These are phyloP conservation scores for Erythrobasidium hasegawianum DNA, from an alignment of 1,284 basidiomycete genomes.

Conservation along the genomic window DNA sequence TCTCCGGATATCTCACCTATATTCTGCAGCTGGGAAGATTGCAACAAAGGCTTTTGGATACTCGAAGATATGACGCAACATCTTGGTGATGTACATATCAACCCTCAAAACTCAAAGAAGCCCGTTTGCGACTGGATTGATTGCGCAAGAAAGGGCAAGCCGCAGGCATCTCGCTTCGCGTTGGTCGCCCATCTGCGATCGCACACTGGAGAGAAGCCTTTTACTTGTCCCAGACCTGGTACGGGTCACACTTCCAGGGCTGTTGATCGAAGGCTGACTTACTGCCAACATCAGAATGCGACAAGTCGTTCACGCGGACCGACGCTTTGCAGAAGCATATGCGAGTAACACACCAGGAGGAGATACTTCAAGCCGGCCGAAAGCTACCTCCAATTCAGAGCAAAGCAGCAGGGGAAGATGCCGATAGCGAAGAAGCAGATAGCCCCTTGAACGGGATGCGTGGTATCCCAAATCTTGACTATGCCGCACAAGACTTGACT, in stretches of 20 bases:
- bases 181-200: constrained; percentile 78
- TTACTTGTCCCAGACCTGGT: constrained; percentile 75
- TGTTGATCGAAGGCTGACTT: not conserved
- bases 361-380: constrained; percentile 15
- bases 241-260: constrained; percentile 43
- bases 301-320: constrained; percentile 86
- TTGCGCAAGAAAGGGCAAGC: constrained; percentile 69
- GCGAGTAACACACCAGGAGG: constrained; percentile 70
- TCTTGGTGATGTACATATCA: constrained; percentile 16
- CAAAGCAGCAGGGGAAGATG: constrained; percentile 16
- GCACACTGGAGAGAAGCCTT: constrained; percentile 91
- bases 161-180: constrained; percentile 80
- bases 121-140: constrained; percentile 72
- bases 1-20: constrained; percentile 21
- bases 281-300: constrained; percentile 62
- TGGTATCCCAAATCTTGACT: constrained; percentile 15
- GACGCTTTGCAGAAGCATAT: constrained; percentile 88
- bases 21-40: constrained; percentile 34
- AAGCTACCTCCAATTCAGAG: constrained; percentile 26
- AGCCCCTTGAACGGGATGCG: not conserved
- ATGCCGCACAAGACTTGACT: constrained; percentile 29
- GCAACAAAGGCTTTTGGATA: constrained; percentile 28
- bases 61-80: constrained; percentile 35
- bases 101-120: constrained; percentile 19
- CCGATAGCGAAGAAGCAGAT: constrained; percentile 2